These are phyloP conservation scores for Ceratocystis diversiconidia DNA, from an alignment of 2,329 filamentous ascomycete species.

Conservation along the genomic window DNA sequence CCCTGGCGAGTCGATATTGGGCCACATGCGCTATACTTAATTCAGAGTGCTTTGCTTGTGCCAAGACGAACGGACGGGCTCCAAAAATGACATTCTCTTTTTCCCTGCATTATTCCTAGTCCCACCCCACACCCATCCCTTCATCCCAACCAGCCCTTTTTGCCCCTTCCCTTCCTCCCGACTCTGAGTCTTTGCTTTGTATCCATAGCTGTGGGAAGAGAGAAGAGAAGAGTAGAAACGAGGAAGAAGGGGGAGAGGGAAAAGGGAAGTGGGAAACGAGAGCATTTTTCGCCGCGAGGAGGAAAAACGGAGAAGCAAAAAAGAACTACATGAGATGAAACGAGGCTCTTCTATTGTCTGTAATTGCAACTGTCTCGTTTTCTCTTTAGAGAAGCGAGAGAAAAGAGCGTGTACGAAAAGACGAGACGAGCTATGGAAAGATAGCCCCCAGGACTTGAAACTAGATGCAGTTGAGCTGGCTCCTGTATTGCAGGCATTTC, in stretches of 20 bases:
- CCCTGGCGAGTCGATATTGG: not conserved
- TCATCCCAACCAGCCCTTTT: not conserved
- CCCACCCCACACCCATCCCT: not conserved
- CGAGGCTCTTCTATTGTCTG: not conserved
- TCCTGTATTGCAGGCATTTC: not conserved
- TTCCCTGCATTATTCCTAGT: not conserved
- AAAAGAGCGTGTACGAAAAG: not conserved
- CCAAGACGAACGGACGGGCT: conserved; percentile 2
- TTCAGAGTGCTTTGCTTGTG: not conserved
- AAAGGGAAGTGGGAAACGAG: not conserved
- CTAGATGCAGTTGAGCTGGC: not conserved
- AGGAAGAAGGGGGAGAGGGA: not conserved
- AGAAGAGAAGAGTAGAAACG: not conserved
- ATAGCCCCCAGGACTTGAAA: not conserved
- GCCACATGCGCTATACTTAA: not conserved
- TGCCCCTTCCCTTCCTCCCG: not conserved
- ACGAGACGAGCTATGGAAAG: conserved; percentile 2
- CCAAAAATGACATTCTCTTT: conserved; percentile 2
- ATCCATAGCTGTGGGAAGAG: conserved; percentile 1
- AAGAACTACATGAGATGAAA: not conserved
- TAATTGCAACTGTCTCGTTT: not conserved
- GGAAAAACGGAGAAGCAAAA: not conserved
- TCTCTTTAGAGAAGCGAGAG: not conserved
- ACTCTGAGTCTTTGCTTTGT: not conserved
- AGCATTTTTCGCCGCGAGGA: not conserved